Evolutionary conservation across 2,329 filamentous ascomycete genomes (phyloP), one percentile per base, ranked within the genome.

Genomic region (Colletotrichum gigasporum): DNA sequence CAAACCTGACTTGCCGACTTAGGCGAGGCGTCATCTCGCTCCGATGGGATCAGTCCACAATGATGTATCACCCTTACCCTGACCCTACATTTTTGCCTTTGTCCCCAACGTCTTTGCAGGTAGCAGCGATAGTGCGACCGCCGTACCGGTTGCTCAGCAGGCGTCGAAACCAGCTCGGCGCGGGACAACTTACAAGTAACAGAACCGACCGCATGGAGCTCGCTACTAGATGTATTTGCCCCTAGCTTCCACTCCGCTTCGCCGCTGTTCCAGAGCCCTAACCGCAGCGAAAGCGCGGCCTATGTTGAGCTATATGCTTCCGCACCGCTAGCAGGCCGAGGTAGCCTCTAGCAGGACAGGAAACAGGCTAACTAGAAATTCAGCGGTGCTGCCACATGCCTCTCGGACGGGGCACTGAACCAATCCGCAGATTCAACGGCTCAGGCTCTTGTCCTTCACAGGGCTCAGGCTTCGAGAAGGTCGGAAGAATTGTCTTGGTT

Each of bases 21-120:
- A 50, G 60, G 53, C 53, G 54, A 67, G 60, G 66, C 60, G 55
- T 68, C 64, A 67, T 67, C 39, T 68, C 50, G 63, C 58, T 63
- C 66, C 66, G 26, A 57, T 26, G 26, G 54, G 39, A 67, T 68
- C 66, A 68, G 66, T 67, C 66, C 66, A 68, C 65, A 61, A 62
- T 52, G 53, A 65, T 62, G 56, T 62, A 58, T 44, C 42, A 26
- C 26, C 24, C 48, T 28, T 56, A 65, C 56, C 56, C 52, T 64
- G 61, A 62, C 44, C 44, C 48, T 32, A 9, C 24, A n/a, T 30
- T 32, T 18, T 44, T 50, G 54, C 39, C 26, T 44, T 12, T 24
- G 37, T 34, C 47, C 39, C 54, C 45, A 48, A 63, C 39, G 39
- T 52, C 48, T 42, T 39, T 50, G 18, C 52, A 51, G 24, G n/a